phyloP scores from a whole-genome alignment of 2,329 filamentous ascomycete genomes.

The Neonectria hederae region DNA sequence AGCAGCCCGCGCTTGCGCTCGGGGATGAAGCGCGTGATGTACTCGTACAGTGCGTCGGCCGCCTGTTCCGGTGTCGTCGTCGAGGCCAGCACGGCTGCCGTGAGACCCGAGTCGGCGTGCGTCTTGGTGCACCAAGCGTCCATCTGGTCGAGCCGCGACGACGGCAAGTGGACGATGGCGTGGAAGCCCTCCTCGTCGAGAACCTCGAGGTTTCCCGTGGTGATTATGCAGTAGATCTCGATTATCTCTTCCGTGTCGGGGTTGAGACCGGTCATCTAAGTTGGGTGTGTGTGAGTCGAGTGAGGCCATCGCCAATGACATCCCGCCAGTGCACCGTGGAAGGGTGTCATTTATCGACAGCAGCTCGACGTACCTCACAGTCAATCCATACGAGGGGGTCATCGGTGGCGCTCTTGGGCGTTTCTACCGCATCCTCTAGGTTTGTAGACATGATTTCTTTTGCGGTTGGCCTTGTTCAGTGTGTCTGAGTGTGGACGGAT shows the following conservation, averaged over 20 bases:
- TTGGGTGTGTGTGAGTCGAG: constrained; percentile 24
- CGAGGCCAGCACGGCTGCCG: constrained; percentile 77
- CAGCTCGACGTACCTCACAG: constrained; percentile 58
- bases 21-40: constrained; percentile 79
- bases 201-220: constrained; percentile 79
- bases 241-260: constrained; percentile 83
- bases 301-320: not conserved
- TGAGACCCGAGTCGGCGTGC: constrained; percentile 84
- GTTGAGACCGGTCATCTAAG: constrained; percentile 85
- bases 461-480: not conserved
- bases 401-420: constrained; percentile 44
- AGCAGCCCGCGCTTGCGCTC: constrained; percentile 74
- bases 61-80: constrained; percentile 76
- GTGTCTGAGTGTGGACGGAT: not conserved
- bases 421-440: constrained; percentile 25
- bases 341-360: not conserved
- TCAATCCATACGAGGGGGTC: constrained; percentile 89
- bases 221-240: constrained; percentile 92
- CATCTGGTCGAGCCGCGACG: constrained; percentile 78
- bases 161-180: constrained; percentile 77
- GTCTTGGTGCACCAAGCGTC: constrained; percentile 88
- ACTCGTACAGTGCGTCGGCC: constrained; percentile 76
- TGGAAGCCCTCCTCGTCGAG: constrained; percentile 84
- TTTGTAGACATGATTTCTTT: constrained; percentile 27
- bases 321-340: not conserved